These are phyloP conservation scores for Exophiala xenobiotica DNA, from an alignment of 2,329 filamentous ascomycete species.

Conservation along the genomic window DNA sequence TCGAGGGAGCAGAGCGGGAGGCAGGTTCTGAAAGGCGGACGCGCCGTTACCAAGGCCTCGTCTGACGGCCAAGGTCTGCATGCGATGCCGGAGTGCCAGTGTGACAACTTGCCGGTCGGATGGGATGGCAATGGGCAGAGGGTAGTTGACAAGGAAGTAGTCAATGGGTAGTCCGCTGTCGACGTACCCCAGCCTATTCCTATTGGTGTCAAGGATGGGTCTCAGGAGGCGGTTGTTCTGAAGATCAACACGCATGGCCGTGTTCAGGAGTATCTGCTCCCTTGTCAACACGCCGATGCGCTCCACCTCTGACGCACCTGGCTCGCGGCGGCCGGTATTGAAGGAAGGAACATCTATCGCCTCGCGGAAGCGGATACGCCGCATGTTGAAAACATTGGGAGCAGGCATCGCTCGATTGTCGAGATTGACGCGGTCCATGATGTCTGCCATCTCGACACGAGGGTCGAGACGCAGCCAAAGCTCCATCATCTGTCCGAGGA, in stretches of 20 bases:
- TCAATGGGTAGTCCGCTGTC: slow-evolving; percentile 18
- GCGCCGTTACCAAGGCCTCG: slow-evolving; percentile 11
- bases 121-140: slow-evolving; percentile 12
- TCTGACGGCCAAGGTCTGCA: slow-evolving; percentile 18
- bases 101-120: slow-evolving; percentile 11
- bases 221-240: slow-evolving; percentile 16
- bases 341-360: slow-evolving; percentile 5
- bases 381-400: slow-evolving; percentile 18
- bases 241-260: slow-evolving; percentile 22
- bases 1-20: not conserved
- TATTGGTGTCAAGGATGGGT: slow-evolving; percentile 13
- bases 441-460: slow-evolving; percentile 21
- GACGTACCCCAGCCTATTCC: slow-evolving; percentile 6
- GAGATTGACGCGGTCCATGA: slow-evolving; percentile 20
- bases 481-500: slow-evolving; percentile 22
- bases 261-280: slow-evolving; percentile 25
- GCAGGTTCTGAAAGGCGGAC: slow-evolving; percentile 5
- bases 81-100: slow-evolving; percentile 11
- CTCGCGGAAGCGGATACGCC: slow-evolving; percentile 15
- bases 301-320: slow-evolving; percentile 13
- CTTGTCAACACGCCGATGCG: slow-evolving; percentile 10
- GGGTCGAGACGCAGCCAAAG: slow-evolving; percentile 24
- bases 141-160: slow-evolving; percentile 12
- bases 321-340: slow-evolving; percentile 1
- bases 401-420: not conserved